Base-by-base conservation (phyloP, 768 basidiomycete genomes). In the Termitomyces sp. region DNA sequence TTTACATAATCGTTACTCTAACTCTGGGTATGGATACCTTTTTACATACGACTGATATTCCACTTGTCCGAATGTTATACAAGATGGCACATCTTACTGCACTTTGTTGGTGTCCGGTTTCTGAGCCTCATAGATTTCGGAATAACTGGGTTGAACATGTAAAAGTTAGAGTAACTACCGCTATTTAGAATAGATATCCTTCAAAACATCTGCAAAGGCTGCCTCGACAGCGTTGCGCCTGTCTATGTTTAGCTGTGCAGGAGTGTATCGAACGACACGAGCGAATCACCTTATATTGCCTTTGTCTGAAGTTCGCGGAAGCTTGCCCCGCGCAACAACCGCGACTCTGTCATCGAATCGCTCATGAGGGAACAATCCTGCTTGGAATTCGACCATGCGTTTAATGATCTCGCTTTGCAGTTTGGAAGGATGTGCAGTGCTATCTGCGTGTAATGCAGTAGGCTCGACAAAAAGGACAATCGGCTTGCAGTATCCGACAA, bases 381-480 rank as follows among this genome's bases (percentile, higher is more conserved):
- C 41, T 22, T 42, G 41, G 10, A 42, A 42, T 42, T 42, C 22
- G 20, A 20, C 20, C 41, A 22, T 42, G 41, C 41, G 41, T 42
- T 42, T 1, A 13, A 20, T 5, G 1, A 42, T 42, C 41, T 42
- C 20, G 20, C 9, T 22, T 12, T 22, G 20, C 41, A 42, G 20
- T 12, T 10, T 22, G 41, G 41, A 42, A 22, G 41, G 41, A 42
- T 22, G 8, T 22, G 20, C 41, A 12, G 18, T 22, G 13, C 20
- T 42, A 22, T 20, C 41, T 42, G 20, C 41, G 13, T 33, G 20
- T n/a, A 13, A 18, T 5, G 42, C n/a, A 10, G 42, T 34, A 24
- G 53, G 47, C 16, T 56, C 55, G 18, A 56, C 46, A 37, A 59
- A 59, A n/a, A 59, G 18, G 2, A 59, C 58, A 28, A 59, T 37